Percentiles rank a stretch among this genome's conserved stretches.
These are phyloP conservation scores for Magnusiomyces ingens DNA, from an alignment of 1,139 yeast species.

Conservation along the genomic window DNA sequence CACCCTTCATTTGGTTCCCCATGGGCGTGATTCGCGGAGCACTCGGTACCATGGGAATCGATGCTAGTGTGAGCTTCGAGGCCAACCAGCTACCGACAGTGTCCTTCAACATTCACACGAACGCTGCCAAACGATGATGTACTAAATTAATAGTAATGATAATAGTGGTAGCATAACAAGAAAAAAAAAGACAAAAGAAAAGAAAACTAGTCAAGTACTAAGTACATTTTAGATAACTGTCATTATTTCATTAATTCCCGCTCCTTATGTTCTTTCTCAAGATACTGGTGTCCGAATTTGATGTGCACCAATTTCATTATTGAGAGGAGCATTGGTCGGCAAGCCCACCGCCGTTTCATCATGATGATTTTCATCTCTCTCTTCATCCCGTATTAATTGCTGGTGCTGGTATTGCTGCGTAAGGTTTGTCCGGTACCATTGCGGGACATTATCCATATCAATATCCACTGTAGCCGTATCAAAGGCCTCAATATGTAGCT, in stretches of 20 bases:
- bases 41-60: constrained; percentile 61
- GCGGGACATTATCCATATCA: constrained; percentile 45
- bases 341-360: background rate
- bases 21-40: constrained; percentile 82
- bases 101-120: constrained; percentile 55
- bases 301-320: too few relatives aligned
- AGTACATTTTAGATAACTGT: background rate
- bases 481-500: constrained; percentile 79
- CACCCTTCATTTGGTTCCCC: constrained; percentile 53
- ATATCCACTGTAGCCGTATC: constrained; percentile 51
- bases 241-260: background rate
- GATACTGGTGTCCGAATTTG: too few relatives aligned
- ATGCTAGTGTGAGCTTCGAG: constrained; percentile 62
- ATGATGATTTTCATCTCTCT: background rate
- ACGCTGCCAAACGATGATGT: background rate
- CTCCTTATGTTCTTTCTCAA: background rate
- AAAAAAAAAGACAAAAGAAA: constrained; percentile 1
- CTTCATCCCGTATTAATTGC: background rate
- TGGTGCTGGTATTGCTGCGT: constrained; percentile 3
- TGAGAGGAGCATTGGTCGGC: too few relatives aligned
- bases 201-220: constrained; percentile 4
- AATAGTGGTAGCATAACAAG: background rate
- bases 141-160: background rate
- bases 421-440: constrained; percentile 33
- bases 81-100: constrained; percentile 53